phyloP scores from a whole-genome alignment of 306 rosid genomes.

The Bauhinia variegata region DNA sequence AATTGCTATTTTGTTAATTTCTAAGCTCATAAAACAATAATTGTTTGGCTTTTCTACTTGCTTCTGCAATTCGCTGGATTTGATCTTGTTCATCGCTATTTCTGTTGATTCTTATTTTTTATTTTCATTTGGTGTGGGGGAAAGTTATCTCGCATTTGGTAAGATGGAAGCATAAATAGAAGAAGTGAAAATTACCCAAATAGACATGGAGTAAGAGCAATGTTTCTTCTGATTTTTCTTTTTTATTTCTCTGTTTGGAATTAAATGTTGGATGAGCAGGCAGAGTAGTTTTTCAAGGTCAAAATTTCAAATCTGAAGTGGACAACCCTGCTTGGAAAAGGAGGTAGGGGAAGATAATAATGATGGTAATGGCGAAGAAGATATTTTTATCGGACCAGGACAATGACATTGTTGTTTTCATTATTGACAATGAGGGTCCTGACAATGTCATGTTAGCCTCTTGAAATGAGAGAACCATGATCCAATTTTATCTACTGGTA shows the following conservation, averaged over 20 bases:
- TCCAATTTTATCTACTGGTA: too few relatives aligned
- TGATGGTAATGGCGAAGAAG: too few relatives aligned
- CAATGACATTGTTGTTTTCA: too few relatives aligned
- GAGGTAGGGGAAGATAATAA: not conserved
- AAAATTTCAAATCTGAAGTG: not conserved
- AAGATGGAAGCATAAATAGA: too few relatives aligned
- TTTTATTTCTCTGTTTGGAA: not conserved
- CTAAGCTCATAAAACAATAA: too few relatives aligned
- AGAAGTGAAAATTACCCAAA: too few relatives aligned
- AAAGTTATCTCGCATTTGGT: not conserved
- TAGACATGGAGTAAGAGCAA: too few relatives aligned
- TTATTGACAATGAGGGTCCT: too few relatives aligned
- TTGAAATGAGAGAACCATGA: too few relatives aligned
- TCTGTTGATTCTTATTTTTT: not conserved
- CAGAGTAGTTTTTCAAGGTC: not conserved
- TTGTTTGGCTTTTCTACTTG: not conserved
- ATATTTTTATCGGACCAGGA: too few relatives aligned
- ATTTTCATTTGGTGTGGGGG: not conserved
- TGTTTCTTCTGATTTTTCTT: not conserved
- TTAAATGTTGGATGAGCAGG: not conserved
- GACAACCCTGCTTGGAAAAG: not conserved
- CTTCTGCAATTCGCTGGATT: not conserved
- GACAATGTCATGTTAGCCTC: too few relatives aligned
- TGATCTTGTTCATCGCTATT: not conserved
- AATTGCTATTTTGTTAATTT: not conserved